phyloP scores from a whole-genome alignment of 2,329 filamentous ascomycete genomes.

The Talaromyces sp. region DNA sequence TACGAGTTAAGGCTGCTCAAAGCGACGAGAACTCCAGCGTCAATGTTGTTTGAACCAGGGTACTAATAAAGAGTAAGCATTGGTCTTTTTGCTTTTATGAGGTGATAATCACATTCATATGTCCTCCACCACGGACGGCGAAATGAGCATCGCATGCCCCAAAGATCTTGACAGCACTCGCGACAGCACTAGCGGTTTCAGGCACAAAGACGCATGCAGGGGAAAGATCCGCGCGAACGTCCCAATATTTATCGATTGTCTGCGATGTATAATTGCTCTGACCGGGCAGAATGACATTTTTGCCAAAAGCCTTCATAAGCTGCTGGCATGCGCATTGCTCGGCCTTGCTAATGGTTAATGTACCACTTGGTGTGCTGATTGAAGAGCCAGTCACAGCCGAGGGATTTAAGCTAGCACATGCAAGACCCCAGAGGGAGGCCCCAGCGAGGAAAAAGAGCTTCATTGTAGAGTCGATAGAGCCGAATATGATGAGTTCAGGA shows the following conservation, averaged over 20 bases:
- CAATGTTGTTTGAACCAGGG: slow-evolving; percentile 34
- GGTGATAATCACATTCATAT: slow-evolving; percentile 44
- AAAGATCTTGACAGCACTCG: slow-evolving; percentile 27
- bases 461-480: no score
- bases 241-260: slow-evolving; percentile 30
- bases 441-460: no score
- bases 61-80: slow-evolving; percentile 17
- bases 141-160: slow-evolving; percentile 46
- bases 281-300: slow-evolving; percentile 14
- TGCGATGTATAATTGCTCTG: slow-evolving; percentile 28
- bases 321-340: no score
- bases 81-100: no score
- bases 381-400: no score
- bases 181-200: slow-evolving; percentile 24
- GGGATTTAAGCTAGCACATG: no score
- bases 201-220: slow-evolving; percentile 39
- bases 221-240: slow-evolving; percentile 26
- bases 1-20: slow-evolving; percentile 25
- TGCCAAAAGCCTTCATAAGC: no score
- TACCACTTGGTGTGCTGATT: no score
- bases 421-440: no score
- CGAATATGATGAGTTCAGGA: no score
- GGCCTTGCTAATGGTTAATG: no score
- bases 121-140: slow-evolving; percentile 59
- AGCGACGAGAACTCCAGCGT: slow-evolving; percentile 34